Evolutionary conservation across 371 early-diverging fungal species (phyloP).

Genomic region (Apophysomyces elegans): DNA sequence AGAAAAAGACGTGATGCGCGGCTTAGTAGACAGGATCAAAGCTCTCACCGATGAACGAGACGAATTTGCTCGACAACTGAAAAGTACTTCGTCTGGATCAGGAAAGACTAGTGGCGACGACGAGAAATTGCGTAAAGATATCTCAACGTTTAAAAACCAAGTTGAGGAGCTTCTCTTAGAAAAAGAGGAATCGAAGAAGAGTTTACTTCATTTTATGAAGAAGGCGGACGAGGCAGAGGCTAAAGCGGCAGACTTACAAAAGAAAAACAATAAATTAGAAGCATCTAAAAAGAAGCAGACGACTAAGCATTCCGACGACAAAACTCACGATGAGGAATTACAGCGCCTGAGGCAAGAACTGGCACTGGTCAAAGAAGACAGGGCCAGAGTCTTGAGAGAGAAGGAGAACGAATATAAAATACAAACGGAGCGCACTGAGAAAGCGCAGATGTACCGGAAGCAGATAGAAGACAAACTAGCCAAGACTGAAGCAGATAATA

Average conservation of each 20-base stretch:
- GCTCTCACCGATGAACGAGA: slow-evolving; percentile 41
- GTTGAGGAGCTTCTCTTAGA: slow-evolving; percentile 49
- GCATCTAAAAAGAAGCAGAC: not conserved
- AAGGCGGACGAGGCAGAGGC: slow-evolving; percentile 40
- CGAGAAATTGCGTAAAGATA: slow-evolving; percentile 14
- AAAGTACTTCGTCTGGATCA: not conserved
- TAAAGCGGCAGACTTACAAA: not conserved
- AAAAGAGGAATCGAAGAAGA: slow-evolving; percentile 50
- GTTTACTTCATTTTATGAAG: slow-evolving; percentile 42
- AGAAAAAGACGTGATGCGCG: slow-evolving; percentile 44
- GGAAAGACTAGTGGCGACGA: slow-evolving; percentile 11
- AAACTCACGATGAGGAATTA: not conserved
- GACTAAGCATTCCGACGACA: not conserved
- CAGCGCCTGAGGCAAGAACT: slow-evolving; percentile 7
- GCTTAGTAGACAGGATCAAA: slow-evolving; percentile 47
- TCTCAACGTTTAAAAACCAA: slow-evolving; percentile 41
- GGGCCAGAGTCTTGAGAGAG: slow-evolving; percentile 21
- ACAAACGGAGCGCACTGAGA: slow-evolving; percentile 19
- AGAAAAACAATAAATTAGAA: slow-evolving; percentile 1
- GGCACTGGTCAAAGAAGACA: slow-evolving; percentile 8
- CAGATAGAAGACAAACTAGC: slow-evolving; percentile 24
- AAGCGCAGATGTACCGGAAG: slow-evolving; percentile 24
- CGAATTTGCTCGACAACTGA: slow-evolving; percentile 16
- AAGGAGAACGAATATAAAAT: slow-evolving; percentile 17
- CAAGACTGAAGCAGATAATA: slow-evolving; percentile 36